Base-by-base conservation (phyloP, 495 filamentous ascomycete genomes). In the Podospora conica region DNA sequence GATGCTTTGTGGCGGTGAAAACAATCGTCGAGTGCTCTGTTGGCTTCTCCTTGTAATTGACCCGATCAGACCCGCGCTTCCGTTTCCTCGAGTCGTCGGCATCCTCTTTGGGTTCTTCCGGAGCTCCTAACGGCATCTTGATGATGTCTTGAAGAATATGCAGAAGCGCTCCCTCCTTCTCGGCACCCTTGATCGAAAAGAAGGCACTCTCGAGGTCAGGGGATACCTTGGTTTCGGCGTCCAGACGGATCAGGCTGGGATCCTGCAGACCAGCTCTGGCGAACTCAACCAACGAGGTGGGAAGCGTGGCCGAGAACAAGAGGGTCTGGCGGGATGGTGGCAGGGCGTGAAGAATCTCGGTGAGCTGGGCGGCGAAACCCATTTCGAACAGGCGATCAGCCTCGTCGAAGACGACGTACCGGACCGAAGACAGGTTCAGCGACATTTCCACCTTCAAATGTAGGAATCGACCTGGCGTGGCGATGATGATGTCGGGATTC, bases 381-480 rank as follows among this genome's bases (percentile, higher is more conserved):
- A 97, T 96, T 77, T 98, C 95, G 77, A 98, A 98, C 3, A 98
- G 81, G 58, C 95, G 84, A 81, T 98, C 95, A 15, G 95, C 95
- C 74, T 98, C 95, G 75, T 98, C 95, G 57, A 98, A 98, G 29
- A 98, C 95, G 25, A 96, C 91, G 71, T 97, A 98, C 56, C 84
- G 81, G 60, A 97, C 87, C 11, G 90, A 94, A 3, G 87, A 90
- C 29, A 98, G 80, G 72, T 97, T 90, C 60, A 98, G 81, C 28
- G 85, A 80, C 95, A 97, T 97, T 75, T 98, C 95, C 9, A 97
- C 94, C 76, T 96, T 91, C 65, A 98, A 77, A 81, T 98, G 96
- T 65, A 98, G 75, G 72, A 98, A 97, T 69, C 95, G 91, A 73
- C 95, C 95, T 0, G 95, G 95, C 0, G 96, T 97, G 18, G 94